Evolutionary conservation across 805 yeast species (phyloP), one percentile per base, ranked within the genome.

Genomic region (Saccharomycopsis sp.): DNA sequence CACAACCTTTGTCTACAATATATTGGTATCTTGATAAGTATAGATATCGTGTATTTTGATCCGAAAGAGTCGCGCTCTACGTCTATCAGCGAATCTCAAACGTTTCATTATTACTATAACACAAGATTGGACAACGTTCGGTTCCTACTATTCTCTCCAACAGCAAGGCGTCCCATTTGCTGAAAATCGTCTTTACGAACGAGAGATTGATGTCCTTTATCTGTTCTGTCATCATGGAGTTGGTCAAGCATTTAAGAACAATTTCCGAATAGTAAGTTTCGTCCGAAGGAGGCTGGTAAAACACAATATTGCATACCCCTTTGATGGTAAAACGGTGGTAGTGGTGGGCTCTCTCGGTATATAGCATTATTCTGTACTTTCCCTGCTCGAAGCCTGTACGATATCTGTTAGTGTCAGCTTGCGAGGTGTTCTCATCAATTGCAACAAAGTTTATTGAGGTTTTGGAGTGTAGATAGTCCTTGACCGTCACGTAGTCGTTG

Each of bases 271-370:
- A 94, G 67, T 90, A 94, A 47, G 77, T 68, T 7, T 97, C 96
- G 68, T 92, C 91, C 15, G 84, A 75, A 14, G 99, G 98, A 20
- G 88, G 77, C 37, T 86, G 89, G 70, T 90, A 94, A 74, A 94
- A 83, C 4, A 92, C 69, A 16, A 94, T 78, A 57, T 84, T 87
- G 67, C 87, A 85, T 21, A 89, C 96, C 24, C 98, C 98, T 59
- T 79, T 81, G 54, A 94, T 76, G 58, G 88, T 91, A 69, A 80
- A 91, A 55, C 98, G 79, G 63, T 97, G 82, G 74, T 84, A 94
- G 68, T 89, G 94, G 70, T 94, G 98, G 68, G 92, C 75, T 77
- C 99, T 85, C 66, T 92, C 98, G 0, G 97, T 89, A 71, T 92
- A 92, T n/a, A 94, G 71, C 74, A 94, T 69, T 24, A 92, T 78